Conservation (phyloP, 495 filamentous ascomycete species). For the Daldinia bambusicola region DNA sequence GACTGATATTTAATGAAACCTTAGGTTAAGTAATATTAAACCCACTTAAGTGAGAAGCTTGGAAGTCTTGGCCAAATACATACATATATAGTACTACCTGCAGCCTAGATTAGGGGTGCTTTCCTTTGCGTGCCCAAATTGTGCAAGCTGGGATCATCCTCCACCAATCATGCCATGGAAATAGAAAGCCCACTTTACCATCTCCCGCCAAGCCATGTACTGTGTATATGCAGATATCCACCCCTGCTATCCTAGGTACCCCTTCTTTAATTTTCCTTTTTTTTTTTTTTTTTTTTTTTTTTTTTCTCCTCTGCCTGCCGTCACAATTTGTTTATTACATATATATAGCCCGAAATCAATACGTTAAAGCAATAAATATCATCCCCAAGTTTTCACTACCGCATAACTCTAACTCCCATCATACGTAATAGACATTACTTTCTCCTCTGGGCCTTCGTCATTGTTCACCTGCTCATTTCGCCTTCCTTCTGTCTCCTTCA, state of each 20-base stretch:
- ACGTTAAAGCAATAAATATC: background rate
- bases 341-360: no score
- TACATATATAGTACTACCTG: background rate
- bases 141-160: background rate
- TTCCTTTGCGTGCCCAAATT: background rate
- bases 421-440: background rate
- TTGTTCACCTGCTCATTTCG: background rate
- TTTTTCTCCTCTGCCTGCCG: no score
- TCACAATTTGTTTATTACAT: no score
- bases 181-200: background rate
- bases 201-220: background rate
- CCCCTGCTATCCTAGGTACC: no score
- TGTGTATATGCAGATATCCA: background rate
- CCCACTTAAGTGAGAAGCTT: background rate
- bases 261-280: no score
- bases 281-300: no score
- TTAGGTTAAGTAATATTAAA: no score
- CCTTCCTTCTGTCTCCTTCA: background rate
- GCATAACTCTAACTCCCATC: no score
- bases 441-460: background rate
- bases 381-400: background rate
- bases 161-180: background rate
- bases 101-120: background rate
- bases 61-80: background rate
- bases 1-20: constrained; percentile 6